Percentiles rank a stretch among this genome's conserved stretches.
phyloP scores from a whole-genome alignment of 495 filamentous ascomycete species.

The Hypoxylon rickii region DNA sequence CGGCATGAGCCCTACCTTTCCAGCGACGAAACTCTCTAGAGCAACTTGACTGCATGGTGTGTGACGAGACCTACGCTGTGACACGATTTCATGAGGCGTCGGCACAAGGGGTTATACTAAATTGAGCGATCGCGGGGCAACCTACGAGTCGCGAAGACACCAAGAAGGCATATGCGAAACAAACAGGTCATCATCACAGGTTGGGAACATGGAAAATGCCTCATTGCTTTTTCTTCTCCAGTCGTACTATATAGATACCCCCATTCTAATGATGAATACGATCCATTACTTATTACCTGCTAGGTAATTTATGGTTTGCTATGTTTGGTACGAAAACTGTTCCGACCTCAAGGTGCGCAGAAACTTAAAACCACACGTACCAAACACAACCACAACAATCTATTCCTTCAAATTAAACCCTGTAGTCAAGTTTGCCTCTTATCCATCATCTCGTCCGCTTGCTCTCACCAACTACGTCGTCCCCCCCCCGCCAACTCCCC shows the following conservation, averaged over 20 bases:
- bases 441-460: too few relatives aligned
- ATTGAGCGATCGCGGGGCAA: constrained; percentile 17
- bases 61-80: neutral
- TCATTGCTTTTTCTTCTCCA: constrained; percentile 3
- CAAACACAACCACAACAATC: too few relatives aligned
- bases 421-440: too few relatives aligned
- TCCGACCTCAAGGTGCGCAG: too few relatives aligned
- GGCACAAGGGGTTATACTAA: neutral
- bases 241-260: constrained; percentile 22
- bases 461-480: too few relatives aligned
- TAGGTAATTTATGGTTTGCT: neutral
- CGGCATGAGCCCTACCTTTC: constrained; percentile 8
- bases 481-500: too few relatives aligned
- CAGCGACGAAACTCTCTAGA: neutral
- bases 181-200: constrained; percentile 4
- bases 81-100: constrained; percentile 22
- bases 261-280: constrained; percentile 9
- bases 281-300: neutral
- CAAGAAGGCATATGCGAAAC: neutral
- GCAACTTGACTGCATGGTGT: constrained; percentile 14
- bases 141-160: constrained; percentile 4
- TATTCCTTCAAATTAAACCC: too few relatives aligned
- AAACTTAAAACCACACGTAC: too few relatives aligned
- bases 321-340: too few relatives aligned
- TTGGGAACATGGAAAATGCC: neutral